phyloP scores from a whole-genome alignment of 2,329 filamentous ascomycete species.

The Xylariales sp. region DNA sequence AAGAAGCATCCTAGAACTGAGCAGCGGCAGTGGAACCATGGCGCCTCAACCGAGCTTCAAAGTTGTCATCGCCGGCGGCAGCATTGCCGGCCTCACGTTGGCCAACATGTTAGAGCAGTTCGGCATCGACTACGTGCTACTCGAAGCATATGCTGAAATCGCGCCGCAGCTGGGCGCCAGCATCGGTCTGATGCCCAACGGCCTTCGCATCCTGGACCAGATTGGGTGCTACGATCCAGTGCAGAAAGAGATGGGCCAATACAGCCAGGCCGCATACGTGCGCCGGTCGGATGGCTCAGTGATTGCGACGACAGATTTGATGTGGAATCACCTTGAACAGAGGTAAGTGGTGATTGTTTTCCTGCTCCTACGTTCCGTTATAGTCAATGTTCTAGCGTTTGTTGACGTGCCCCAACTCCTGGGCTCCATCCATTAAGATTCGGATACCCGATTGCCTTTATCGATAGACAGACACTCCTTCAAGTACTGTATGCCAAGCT shows the following conservation, averaged over 20 bases:
- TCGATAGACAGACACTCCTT: slow-evolving; percentile 31
- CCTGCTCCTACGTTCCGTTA: too few species aligned
- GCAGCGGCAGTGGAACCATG: too few species aligned
- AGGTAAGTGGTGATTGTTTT: too few species aligned
- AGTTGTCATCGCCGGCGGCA: slow-evolving; percentile 43
- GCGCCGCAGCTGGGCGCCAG: slow-evolving; percentile 42
- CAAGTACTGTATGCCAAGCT: slow-evolving; percentile 28
- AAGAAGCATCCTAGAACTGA: too few species aligned
- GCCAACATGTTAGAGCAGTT: slow-evolving; percentile 39
- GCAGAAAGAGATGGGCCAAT: too few species aligned
- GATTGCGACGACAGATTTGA: too few species aligned
- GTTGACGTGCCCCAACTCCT: too few species aligned
- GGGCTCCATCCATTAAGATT: too few species aligned
- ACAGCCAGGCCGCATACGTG: too few species aligned
- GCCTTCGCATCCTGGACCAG: slow-evolving; percentile 44
- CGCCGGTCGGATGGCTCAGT: too few species aligned
- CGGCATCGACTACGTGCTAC: slow-evolving; percentile 42
- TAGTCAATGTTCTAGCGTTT: too few species aligned
- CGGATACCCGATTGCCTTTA: slow-evolving; percentile 27
- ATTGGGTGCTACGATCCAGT: slow-evolving; percentile 32
- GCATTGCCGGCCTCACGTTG: slow-evolving; percentile 41
- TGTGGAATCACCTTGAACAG: slow-evolving; percentile 3
- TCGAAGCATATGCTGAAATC: slow-evolving; percentile 38
- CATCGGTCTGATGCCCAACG: slow-evolving; percentile 39
- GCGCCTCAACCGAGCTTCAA: neutral